A percentile compares a stretch with the other conserved stretches of the same genome.
Conservation (phyloP, 1,284 basidiomycete species). For the Stygiomarasmius scandens region DNA sequence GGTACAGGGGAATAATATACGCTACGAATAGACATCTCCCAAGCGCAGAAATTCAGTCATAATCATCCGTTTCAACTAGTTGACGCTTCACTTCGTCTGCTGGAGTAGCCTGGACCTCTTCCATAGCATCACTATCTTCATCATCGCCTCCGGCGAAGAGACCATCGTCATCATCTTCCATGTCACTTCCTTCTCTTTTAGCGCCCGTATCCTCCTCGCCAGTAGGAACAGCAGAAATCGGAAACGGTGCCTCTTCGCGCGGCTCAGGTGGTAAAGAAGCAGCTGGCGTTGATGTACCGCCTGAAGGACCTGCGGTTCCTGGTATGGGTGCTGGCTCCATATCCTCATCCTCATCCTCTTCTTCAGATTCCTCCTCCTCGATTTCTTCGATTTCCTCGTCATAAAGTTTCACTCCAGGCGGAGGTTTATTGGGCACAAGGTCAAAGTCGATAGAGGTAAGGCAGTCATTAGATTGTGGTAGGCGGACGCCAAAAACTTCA, state of each 20-base stretch:
- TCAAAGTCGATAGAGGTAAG: conserved; percentile 93
- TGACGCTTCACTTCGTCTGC: conserved; percentile 64
- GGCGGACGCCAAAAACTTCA: conserved; percentile 93
- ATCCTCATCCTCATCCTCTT: conserved; percentile 59
- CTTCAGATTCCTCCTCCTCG: conserved; percentile 67
- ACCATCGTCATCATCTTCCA: conserved; percentile 58
- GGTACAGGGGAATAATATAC: conserved; percentile 1
- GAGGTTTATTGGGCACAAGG: conserved; percentile 85
- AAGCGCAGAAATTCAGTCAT: conserved; percentile 51
- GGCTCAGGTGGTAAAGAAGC: conserved; percentile 26
- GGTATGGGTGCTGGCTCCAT: conserved; percentile 60
- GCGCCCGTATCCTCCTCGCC: conserved; percentile 40
- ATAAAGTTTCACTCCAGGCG: conserved; percentile 70
- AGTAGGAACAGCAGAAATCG: conserved; percentile 55
- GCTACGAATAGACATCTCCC: not conserved
- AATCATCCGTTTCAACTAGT: conserved; percentile 83
- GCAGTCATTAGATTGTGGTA: conserved; percentile 83
- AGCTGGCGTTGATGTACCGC: conserved; percentile 6
- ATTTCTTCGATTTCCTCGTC: conserved; percentile 82
- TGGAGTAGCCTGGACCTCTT: conserved; percentile 62
- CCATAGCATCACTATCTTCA: conserved; percentile 76
- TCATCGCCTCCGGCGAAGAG: conserved; percentile 76
- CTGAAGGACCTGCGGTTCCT: conserved; percentile 6
- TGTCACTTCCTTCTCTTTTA: conserved; percentile 68
- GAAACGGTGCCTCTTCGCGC: conserved; percentile 47